Percentiles rank a stretch among this genome's conserved stretches.
These are phyloP conservation scores for Pneumocystis carinii DNA, from an alignment of 1,139 yeast species.

Conservation along the genomic window DNA sequence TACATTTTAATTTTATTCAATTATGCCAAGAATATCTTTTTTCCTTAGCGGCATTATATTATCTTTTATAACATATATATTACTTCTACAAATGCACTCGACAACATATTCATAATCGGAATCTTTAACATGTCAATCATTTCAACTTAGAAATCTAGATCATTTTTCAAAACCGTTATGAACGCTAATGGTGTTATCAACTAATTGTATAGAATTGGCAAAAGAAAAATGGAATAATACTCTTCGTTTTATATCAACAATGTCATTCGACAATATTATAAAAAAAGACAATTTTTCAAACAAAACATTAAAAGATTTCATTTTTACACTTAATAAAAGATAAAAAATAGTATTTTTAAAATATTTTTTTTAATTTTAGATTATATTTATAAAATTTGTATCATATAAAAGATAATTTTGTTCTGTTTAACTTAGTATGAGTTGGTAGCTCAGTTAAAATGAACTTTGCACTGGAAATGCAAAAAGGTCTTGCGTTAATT, in stretches of 20 bases:
- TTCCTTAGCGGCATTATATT: not conserved
- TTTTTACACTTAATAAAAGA: not conserved
- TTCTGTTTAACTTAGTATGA: not conserved
- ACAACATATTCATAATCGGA: not conserved
- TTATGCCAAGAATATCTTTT: not conserved
- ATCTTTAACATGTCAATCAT: not conserved
- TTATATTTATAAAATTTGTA: not conserved
- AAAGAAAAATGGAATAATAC: not conserved
- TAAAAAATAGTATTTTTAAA: not conserved
- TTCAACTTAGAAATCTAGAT: not conserved
- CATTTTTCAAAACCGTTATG: not conserved
- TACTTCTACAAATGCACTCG: not conserved
- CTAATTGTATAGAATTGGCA: not conserved
- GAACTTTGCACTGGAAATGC: not conserved
- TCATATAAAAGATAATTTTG: not conserved
- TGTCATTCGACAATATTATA: not conserved
- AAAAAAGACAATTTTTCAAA: not conserved
- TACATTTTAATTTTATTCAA: too few relatives aligned
- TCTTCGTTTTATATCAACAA: not conserved
- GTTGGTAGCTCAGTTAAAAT: not conserved
- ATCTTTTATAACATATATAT: not conserved
- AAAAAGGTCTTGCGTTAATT: not conserved
- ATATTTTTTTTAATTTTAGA: not conserved
- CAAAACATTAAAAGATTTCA: not conserved
- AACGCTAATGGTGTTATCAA: not conserved